phyloP scores from a whole-genome alignment of 495 filamentous ascomycete species.

The Friedmanniomyces endolithicus region DNA sequence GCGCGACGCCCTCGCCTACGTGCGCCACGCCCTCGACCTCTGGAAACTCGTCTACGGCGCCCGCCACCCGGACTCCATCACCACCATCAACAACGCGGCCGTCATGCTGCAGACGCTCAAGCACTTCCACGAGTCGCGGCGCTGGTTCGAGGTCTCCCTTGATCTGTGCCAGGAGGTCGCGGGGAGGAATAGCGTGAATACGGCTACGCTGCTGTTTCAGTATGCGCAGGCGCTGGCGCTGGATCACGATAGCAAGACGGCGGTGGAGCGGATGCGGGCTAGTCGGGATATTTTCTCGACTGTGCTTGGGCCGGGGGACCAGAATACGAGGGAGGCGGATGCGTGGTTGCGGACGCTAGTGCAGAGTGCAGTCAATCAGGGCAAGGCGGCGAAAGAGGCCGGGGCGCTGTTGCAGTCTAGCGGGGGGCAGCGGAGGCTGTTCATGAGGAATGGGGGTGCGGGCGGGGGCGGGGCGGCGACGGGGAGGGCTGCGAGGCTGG shows the following conservation, averaged over 20 bases:
- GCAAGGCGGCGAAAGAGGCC: conserved; percentile 77
- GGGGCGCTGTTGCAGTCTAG: conserved; percentile 38
- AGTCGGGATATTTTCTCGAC: conserved; percentile 87
- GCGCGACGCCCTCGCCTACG: conserved; percentile 65
- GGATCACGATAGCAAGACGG: conserved; percentile 80
- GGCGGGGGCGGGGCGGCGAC: background rate
- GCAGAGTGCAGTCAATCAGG: conserved; percentile 82
- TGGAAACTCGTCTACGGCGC: conserved; percentile 93
- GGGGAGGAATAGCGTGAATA: conserved; percentile 75
- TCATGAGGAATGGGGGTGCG: background rate
- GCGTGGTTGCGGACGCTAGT: conserved; percentile 90
- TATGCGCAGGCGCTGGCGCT: conserved; percentile 87
- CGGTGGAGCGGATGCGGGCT: conserved; percentile 84
- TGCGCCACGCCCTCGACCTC: conserved; percentile 83
- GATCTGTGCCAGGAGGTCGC: conserved; percentile 75
- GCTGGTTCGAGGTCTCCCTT: conserved; percentile 93
- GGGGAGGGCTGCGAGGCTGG: background rate
- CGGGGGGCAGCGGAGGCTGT: background rate
- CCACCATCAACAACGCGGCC: conserved; percentile 95
- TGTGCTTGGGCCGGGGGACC: conserved; percentile 72
- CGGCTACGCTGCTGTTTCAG: conserved; percentile 94
- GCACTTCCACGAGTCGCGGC: conserved; percentile 77
- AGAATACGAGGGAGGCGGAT: conserved; percentile 65
- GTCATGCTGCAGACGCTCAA: conserved; percentile 95
- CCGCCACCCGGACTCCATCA: conserved; percentile 96